phyloP scores from a whole-genome alignment of 768 basidiomycete genomes.

The Cystobasidiopsis lactophilus region DNA sequence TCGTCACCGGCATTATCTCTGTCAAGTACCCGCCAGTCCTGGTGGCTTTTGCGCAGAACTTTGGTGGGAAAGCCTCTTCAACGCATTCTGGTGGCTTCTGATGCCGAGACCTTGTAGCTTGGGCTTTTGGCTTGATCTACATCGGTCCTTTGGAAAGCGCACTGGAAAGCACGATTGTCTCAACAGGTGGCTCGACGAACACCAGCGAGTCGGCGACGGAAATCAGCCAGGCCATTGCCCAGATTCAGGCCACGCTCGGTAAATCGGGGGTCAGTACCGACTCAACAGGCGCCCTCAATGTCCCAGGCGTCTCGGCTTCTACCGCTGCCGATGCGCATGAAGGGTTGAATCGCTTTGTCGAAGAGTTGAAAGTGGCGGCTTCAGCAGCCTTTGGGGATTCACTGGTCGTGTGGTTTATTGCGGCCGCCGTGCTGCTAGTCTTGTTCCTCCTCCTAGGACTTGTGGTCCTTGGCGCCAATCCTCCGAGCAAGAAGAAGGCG shows the following conservation, averaged over 20 bases:
- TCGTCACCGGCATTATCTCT: conserved; percentile 47
- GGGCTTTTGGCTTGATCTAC: conserved; percentile 49
- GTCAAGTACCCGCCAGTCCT: conserved; percentile 72
- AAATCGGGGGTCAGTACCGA: neutral
- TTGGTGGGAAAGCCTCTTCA: too few species aligned
- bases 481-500: neutral
- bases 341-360: conserved; percentile 34
- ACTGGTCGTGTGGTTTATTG: conserved; percentile 43
- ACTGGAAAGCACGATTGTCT: conserved; percentile 59
- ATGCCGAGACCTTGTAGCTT: conserved; percentile 34
- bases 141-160: conserved; percentile 46
- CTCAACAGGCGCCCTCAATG: neutral
- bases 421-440: conserved; percentile 34
- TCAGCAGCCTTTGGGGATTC: conserved; percentile 63
- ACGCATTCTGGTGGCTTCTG: neutral
- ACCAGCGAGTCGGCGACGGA: conserved; percentile 31
- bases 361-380: conserved; percentile 42
- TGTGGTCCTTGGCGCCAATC: neutral
- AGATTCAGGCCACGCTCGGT: neutral
- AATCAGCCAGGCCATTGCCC: conserved; percentile 7
- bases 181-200: conserved; percentile 44
- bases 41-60: conserved; percentile 18
- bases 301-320: neutral
- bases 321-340: conserved; percentile 59
- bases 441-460: conserved; percentile 33